These are phyloP conservation scores for Gossypium gossypioides DNA, from an alignment of 441 rosid genomes.

Conservation along the genomic window DNA sequence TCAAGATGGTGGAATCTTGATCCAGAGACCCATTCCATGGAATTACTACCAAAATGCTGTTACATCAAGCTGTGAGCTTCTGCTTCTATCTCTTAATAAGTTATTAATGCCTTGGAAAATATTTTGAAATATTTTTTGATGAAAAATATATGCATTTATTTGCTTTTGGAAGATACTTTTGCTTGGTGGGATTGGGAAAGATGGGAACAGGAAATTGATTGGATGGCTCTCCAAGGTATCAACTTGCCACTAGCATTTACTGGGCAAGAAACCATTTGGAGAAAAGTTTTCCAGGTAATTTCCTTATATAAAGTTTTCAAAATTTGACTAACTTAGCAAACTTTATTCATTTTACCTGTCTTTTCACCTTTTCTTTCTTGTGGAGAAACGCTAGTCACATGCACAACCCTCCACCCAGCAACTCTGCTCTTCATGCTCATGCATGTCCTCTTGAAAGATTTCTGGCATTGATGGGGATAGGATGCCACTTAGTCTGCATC, in stretches of 20 bases:
- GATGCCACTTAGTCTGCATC: background rate
- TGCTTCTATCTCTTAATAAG: slow-evolving; percentile 9
- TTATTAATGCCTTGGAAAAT: background rate
- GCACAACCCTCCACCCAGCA: background rate
- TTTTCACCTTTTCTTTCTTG: background rate
- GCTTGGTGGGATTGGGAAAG: slow-evolving; percentile 79
- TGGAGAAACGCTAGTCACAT: background rate
- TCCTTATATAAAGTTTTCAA: background rate
- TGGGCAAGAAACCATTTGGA: slow-evolving; percentile 69
- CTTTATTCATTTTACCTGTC: background rate
- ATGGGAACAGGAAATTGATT: slow-evolving; percentile 70
- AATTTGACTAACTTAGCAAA: background rate
- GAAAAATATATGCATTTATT: background rate
- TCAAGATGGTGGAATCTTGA: slow-evolving; percentile 36
- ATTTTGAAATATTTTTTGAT: slow-evolving; percentile 2
- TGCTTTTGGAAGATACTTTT: slow-evolving; percentile 42
- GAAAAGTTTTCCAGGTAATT: slow-evolving; percentile 52
- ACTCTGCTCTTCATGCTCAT: background rate
- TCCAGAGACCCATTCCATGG: slow-evolving; percentile 55
- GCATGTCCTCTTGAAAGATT: background rate
- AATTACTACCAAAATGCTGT: slow-evolving; percentile 78
- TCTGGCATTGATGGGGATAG: background rate
- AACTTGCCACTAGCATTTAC: slow-evolving; percentile 68
- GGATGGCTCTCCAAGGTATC: slow-evolving; percentile 81
- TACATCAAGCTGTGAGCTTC: slow-evolving; percentile 59